Percentiles rank a stretch among this genome's conserved stretches.
These are phyloP conservation scores for Lachancea cidri DNA, from an alignment of 805 yeast genomes.

Conservation along the genomic window DNA sequence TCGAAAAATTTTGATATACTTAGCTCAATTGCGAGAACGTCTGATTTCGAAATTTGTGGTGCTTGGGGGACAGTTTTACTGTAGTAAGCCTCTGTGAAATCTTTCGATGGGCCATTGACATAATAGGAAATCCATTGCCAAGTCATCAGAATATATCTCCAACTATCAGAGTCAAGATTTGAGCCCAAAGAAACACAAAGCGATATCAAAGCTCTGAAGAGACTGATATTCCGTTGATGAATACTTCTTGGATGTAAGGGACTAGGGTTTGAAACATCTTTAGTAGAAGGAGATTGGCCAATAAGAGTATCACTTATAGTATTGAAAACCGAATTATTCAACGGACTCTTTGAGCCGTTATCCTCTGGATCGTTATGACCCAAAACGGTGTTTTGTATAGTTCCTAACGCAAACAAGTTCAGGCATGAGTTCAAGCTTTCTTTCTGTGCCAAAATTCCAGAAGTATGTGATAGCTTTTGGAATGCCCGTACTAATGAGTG, in stretches of 20 bases:
- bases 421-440: conserved; percentile 55
- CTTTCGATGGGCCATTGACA: conserved; percentile 54
- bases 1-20: conserved; percentile 60
- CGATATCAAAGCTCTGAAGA: conserved; percentile 74
- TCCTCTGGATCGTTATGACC: conserved; percentile 43
- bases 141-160: conserved; percentile 59
- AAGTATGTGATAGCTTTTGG: conserved; percentile 76
- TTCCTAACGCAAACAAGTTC: conserved; percentile 40
- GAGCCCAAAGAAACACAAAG: conserved; percentile 81
- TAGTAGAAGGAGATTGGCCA: conserved; percentile 8
- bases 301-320: conserved; percentile 22
- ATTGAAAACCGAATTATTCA: conserved; percentile 12
- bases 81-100: conserved; percentile 31
- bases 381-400: conserved; percentile 40
- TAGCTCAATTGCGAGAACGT: conserved; percentile 46
- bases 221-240: conserved; percentile 63
- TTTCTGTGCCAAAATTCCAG: conserved; percentile 63
- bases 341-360: background rate
- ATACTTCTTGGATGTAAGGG: conserved; percentile 39
- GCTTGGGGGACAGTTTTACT: conserved; percentile 39
- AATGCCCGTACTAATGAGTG: conserved; percentile 63
- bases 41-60: conserved; percentile 41
- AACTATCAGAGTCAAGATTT: conserved; percentile 50
- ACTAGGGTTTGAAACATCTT: background rate
- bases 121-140: conserved; percentile 77